Conservation (phyloP, 2,329 filamentous ascomycete genomes). For the Ascochyta koolunga region DNA sequence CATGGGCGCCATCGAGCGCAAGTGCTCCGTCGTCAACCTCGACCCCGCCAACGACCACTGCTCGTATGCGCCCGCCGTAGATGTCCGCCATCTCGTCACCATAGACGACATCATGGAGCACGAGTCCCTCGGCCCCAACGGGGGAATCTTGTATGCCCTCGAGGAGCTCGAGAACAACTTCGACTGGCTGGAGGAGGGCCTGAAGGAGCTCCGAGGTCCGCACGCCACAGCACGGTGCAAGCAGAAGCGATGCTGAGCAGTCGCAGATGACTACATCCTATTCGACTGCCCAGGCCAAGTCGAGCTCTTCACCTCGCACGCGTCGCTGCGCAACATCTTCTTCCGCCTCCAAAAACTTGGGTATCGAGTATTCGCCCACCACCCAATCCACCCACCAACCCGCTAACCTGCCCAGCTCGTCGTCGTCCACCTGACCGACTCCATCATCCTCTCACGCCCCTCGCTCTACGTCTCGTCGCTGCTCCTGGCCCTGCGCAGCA, state of each 20-base stretch:
- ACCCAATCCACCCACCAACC: conserved; percentile 20
- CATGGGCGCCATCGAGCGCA: conserved; percentile 90
- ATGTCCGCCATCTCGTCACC: conserved; percentile 86
- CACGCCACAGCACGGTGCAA: conserved; percentile 5
- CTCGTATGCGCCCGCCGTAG: conserved; percentile 85
- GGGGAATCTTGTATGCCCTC: conserved; percentile 88
- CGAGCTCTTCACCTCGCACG: conserved; percentile 95
- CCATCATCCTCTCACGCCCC: conserved; percentile 88
- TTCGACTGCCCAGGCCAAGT: conserved; percentile 98
- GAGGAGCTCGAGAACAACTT: conserved; percentile 95
- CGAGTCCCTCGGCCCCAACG: conserved; percentile 89
- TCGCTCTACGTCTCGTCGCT: conserved; percentile 95
- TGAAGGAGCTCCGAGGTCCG: conserved; percentile 73
- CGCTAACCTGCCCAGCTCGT: conserved; percentile 71
- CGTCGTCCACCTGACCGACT: conserved; percentile 91
- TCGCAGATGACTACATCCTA: conserved; percentile 81
- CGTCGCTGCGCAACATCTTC: conserved; percentile 89
- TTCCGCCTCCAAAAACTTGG: conserved; percentile 87
- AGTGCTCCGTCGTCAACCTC: conserved; percentile 93
- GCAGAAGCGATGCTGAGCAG: conserved; percentile 16
- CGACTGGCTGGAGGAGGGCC: conserved; percentile 83
- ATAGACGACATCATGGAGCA: conserved; percentile 95
- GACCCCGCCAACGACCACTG: conserved; percentile 96
- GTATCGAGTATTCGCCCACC: conserved; percentile 74
- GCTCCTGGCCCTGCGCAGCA: conserved; percentile 88